Conservation (phyloP, 345 rosid species). For the Eucalyptus paniculata region DNA sequence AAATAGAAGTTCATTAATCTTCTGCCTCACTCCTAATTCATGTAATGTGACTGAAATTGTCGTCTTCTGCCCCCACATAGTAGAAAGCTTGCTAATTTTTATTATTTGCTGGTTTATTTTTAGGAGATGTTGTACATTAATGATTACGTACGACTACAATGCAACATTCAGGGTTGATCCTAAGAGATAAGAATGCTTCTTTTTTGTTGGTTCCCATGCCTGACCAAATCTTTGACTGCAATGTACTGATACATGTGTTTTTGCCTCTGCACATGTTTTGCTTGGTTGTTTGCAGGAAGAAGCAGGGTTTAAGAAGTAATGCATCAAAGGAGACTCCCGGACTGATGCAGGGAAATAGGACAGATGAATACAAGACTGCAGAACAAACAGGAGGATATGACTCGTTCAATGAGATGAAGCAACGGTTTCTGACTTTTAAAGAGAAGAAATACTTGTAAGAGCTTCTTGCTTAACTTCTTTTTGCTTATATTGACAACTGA, state of each 20-base stretch:
- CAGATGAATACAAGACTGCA: slow-evolving; percentile 9
- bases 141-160: slow-evolving; percentile 13
- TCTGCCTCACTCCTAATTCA: not conserved
- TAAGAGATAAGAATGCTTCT: slow-evolving; percentile 22
- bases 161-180: slow-evolving; percentile 12
- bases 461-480: not conserved
- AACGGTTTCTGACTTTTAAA: slow-evolving; percentile 58
- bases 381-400: slow-evolving; percentile 17
- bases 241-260: not conserved
- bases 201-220: not conserved
- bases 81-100: not conserved
- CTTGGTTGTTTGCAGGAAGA: slow-evolving; percentile 20
- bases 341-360: slow-evolving; percentile 15
- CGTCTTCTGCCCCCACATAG: not conserved
- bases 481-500: not conserved
- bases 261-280: not conserved
- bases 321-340: slow-evolving; percentile 22
- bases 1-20: not conserved
- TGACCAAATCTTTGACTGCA: not conserved
- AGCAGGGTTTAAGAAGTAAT: slow-evolving; percentile 12
- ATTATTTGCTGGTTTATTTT: slow-evolving; percentile 7
- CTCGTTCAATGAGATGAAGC: slow-evolving; percentile 49
- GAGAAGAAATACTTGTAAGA: slow-evolving; percentile 64
- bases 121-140: slow-evolving; percentile 13
- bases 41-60: not conserved